Conservation (phyloP, 1,284 basidiomycete species). For the Rhodotorula sp. region DNA sequence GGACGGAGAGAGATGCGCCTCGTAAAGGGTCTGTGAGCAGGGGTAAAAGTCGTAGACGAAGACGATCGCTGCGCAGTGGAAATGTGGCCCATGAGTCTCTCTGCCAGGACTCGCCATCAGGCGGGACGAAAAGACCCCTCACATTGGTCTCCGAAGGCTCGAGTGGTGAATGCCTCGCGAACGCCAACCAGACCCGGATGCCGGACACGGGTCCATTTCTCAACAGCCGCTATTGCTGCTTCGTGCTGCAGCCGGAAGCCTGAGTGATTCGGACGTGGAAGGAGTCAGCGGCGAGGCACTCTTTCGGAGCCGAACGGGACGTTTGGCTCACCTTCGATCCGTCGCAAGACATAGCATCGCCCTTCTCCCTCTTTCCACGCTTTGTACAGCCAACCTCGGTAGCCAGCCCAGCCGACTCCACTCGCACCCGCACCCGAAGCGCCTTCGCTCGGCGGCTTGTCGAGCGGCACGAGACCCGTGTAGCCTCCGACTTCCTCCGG, state of each 20-base stretch:
- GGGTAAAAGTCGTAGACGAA: constrained; percentile 92
- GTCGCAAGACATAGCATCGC: constrained; percentile 69
- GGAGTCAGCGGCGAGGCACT: no score
- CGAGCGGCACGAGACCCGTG: constrained; percentile 38
- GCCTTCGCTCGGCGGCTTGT: constrained; percentile 29
- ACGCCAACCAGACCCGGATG: constrained; percentile 86
- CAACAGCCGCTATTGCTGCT: constrained; percentile 75
- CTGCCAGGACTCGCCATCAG: no score
- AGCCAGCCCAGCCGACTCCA: constrained; percentile 43
- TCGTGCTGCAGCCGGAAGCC: constrained; percentile 81
- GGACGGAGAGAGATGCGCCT: constrained; percentile 58
- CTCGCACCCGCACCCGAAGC: constrained; percentile 7
- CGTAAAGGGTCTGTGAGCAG: constrained; percentile 75
- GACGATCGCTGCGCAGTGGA: constrained; percentile 66
- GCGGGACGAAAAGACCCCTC: constrained; percentile 42
- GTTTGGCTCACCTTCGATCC: constrained; percentile 69
- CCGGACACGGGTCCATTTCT: constrained; percentile 78
- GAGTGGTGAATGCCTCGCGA: constrained; percentile 92
- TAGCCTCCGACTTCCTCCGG: constrained; percentile 42
- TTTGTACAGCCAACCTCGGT: constrained; percentile 73
- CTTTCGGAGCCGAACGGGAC: background rate
- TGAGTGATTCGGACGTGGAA: constrained; percentile 45
- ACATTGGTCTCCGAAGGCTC: constrained; percentile 91
- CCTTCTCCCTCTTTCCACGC: constrained; percentile 79
- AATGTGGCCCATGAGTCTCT: no score